Conservation (phyloP, 345 rosid species). For the Hibiscus tridactylites region DNA sequence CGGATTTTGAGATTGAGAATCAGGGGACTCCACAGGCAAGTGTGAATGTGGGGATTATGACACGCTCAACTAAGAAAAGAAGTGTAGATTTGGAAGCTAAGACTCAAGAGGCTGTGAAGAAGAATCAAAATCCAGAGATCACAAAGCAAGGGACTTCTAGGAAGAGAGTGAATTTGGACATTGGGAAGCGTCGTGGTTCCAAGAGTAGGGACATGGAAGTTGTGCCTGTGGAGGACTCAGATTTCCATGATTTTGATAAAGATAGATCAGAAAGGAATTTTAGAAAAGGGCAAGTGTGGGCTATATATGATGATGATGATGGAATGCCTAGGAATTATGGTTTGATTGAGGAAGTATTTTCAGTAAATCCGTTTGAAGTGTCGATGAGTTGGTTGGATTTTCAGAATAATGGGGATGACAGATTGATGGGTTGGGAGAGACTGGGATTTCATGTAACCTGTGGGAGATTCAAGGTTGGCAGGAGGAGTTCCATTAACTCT, state of each 20-base stretch:
- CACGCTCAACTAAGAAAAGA: constrained; percentile 11
- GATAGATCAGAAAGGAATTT: constrained; percentile 48
- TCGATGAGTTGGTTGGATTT: constrained; percentile 62
- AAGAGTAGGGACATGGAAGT: constrained; percentile 20
- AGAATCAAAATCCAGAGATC: constrained; percentile 18
- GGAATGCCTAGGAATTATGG: constrained; percentile 73
- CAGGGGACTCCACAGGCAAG: constrained; percentile 16
- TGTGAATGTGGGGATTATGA: neutral
- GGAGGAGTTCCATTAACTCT: constrained; percentile 32
- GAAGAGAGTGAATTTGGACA: constrained; percentile 12
- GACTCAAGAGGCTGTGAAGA: constrained; percentile 19
- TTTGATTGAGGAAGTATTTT: constrained; percentile 64
- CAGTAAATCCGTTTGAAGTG: constrained; percentile 64
- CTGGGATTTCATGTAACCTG: constrained; percentile 40
- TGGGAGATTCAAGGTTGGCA: constrained; percentile 58
- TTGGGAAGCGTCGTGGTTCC: constrained; percentile 13
- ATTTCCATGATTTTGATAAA: constrained; percentile 52
- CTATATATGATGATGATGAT: constrained; percentile 48
- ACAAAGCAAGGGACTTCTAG: constrained; percentile 13
- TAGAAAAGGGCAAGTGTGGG: constrained; percentile 89
- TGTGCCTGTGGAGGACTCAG: constrained; percentile 39
- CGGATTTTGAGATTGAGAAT: constrained; percentile 10
- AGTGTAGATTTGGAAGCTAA: constrained; percentile 19
- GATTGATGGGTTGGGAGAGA: constrained; percentile 35
- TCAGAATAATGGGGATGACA: constrained; percentile 38